phyloP scores from a whole-genome alignment of 176 grass and related monocot species.

The Guadua angustifolia region DNA sequence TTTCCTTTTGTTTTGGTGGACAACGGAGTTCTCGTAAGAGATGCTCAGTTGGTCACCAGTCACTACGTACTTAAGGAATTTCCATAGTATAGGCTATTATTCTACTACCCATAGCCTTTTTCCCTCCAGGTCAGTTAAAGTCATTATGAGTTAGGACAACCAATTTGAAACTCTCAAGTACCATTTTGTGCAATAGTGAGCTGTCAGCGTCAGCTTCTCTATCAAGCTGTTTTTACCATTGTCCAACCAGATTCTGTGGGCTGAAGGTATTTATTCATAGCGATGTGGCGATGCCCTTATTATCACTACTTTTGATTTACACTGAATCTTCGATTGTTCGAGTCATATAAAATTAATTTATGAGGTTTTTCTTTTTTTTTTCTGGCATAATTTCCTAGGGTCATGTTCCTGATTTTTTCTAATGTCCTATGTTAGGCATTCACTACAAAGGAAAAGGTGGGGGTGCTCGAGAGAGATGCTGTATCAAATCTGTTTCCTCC shows the following conservation, averaged over 20 bases:
- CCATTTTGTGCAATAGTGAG: slow-evolving; percentile 16
- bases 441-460: slow-evolving; percentile 67
- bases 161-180: not conserved
- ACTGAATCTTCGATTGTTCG: not conserved
- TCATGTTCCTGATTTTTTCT: slow-evolving; percentile 34
- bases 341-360: slow-evolving; percentile 6
- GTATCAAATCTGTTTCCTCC: slow-evolving; percentile 81
- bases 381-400: not conserved
- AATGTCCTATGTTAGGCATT: slow-evolving; percentile 67
- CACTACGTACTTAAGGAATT: not conserved
- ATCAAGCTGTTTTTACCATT: not conserved
- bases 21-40: not conserved
- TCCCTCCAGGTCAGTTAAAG: not conserved
- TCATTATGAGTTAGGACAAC: slow-evolving; percentile 1
- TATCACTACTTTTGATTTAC: not conserved
- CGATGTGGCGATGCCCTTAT: not conserved
- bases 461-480: slow-evolving; percentile 68
- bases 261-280: slow-evolving; percentile 3
- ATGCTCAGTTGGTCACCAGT: not conserved
- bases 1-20: not conserved
- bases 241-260: not conserved
- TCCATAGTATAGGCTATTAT: not conserved
- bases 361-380: slow-evolving; percentile 3
- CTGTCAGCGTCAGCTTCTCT: not conserved
- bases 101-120: not conserved